Evolutionary conservation across 106 monocot genomes (phyloP).

Genomic region (Cymbidium sinense): DNA sequence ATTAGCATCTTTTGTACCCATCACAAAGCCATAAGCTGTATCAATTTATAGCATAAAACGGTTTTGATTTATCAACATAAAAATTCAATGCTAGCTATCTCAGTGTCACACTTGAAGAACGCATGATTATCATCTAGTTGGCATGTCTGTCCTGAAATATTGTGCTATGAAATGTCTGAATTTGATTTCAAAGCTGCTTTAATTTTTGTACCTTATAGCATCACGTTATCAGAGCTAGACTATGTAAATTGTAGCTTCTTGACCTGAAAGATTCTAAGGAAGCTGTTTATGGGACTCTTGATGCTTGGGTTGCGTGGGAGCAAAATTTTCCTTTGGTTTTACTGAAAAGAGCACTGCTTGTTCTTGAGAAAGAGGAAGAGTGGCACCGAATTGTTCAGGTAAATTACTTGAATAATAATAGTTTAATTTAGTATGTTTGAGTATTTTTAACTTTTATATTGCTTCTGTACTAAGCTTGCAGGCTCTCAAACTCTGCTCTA

Average conservation of each 20-base stretch:
- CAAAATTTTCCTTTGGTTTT: constrained; percentile 61
- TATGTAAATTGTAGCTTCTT: constrained; percentile 47
- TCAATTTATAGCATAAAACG: not conserved
- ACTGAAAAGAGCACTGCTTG: constrained; percentile 58
- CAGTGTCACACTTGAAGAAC: not conserved
- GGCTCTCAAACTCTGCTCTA: not conserved
- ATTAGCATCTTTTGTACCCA: not conserved
- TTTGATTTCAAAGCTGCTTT: not conserved
- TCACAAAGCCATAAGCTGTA: not conserved
- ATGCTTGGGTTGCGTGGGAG: constrained; percentile 98
- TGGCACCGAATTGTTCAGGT: constrained; percentile 97
- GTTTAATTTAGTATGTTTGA: not conserved
- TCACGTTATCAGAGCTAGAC: not conserved
- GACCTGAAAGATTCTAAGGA: constrained; percentile 86
- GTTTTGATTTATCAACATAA: not conserved
- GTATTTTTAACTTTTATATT: not conserved
- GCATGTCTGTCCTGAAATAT: not conserved
- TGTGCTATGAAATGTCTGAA: not conserved
- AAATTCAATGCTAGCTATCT: constrained; percentile 4
- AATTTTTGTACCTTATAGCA: not conserved
- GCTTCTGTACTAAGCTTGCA: not conserved
- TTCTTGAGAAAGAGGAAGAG: constrained; percentile 78
- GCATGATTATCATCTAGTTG: not conserved
- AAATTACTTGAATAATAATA: not conserved
- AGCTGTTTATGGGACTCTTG: constrained; percentile 82